Evolutionary conservation across 352 stramenopile genomes (phyloP), one percentile per base, ranked within the genome.

Genomic region (Globisporangium carolinianum): DNA sequence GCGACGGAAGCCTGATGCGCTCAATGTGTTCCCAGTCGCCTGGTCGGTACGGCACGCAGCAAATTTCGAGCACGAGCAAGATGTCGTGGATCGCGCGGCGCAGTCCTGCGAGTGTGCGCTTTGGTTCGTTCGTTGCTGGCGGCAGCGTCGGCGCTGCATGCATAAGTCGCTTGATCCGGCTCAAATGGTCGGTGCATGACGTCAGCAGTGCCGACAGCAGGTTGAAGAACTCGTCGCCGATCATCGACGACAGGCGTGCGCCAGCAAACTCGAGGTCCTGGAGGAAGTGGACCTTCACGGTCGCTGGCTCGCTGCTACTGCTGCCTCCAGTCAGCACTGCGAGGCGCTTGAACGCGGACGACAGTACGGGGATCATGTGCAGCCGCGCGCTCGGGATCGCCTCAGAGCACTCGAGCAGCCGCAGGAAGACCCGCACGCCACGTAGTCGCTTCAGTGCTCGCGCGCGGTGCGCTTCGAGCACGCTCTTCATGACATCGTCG

Each of bases 241-340:
- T 91, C 9, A 53, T 55, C 37, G 74, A 49, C 8, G 66, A 65
- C 24, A 86, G 57, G 9, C 60, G 63, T 39, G 62, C 56, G 6
- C 86, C 86, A 41, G 79, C 75, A 52, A 92, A 82, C 51, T 92
- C 86, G 5, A 95, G 65, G 58, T 83, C 65, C 37, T 76, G 67
- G 1, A 90, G 71, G 58, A 87, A 92, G 50, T 95, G 86, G 0
- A 91, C 75, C 68, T 94, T 95, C 24, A 77, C 61, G 9, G 67
- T 69, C 4, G 42, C 12, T 6, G 48, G 3, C 3, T 3, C 15
- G 17, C 15, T 36, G n/a, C 15, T 47, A 10, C 0, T 37, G 11
- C 5, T n/a, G 10, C 35, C 45, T 46, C 37, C 36, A 12, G 37
- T 1, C 17, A 32, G 15, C 6, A 36, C 5, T 54, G 24, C 43